phyloP scores from a whole-genome alignment of 805 yeast genomes.

The Yamadazyma kitorensis region DNA sequence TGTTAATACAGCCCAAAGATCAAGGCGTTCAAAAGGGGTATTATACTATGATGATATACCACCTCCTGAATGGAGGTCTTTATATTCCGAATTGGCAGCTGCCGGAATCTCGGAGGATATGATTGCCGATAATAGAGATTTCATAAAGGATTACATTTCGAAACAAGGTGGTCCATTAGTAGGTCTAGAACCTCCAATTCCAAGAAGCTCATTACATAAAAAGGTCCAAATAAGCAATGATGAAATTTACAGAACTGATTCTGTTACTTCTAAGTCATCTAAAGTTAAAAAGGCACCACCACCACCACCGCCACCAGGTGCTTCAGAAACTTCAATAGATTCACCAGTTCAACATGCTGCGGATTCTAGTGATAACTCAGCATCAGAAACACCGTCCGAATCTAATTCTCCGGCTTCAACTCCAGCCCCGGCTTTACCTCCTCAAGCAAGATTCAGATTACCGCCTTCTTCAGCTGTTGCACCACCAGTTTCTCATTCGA shows the following conservation, averaged over 20 bases:
- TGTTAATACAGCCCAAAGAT: conserved; percentile 50
- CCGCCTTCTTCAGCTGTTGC: conserved; percentile 33
- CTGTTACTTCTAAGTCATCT: conserved; percentile 7
- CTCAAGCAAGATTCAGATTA: conserved; percentile 28
- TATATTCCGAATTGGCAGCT: conserved; percentile 67
- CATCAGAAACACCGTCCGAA: conserved; percentile 8
- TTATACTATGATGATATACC: conserved; percentile 76
- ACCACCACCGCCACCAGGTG: conserved; percentile 34
- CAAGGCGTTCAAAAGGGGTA: conserved; percentile 54
- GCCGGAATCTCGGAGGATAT: conserved; percentile 84
- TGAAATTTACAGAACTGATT: conserved; percentile 13
- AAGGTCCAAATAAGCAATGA: conserved; percentile 6
- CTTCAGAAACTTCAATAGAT: conserved; percentile 7
- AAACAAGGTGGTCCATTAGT: conserved; percentile 77
- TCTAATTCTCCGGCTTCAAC: conserved; percentile 12
- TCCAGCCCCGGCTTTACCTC: conserved; percentile 8
- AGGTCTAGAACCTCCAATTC: conserved; percentile 83
- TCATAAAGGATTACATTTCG: conserved; percentile 73
- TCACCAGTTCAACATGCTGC: conserved; percentile 15
- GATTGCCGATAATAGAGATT: conserved; percentile 83
- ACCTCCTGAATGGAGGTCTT: conserved; percentile 79
- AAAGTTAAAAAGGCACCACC: conserved; percentile 35
- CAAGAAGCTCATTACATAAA: conserved; percentile 48
- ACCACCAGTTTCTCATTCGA: conserved; percentile 25
- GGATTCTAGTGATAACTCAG: background rate